Conservation (phyloP, 1,284 basidiomycete species). For the Pisolithus thermaeus region DNA sequence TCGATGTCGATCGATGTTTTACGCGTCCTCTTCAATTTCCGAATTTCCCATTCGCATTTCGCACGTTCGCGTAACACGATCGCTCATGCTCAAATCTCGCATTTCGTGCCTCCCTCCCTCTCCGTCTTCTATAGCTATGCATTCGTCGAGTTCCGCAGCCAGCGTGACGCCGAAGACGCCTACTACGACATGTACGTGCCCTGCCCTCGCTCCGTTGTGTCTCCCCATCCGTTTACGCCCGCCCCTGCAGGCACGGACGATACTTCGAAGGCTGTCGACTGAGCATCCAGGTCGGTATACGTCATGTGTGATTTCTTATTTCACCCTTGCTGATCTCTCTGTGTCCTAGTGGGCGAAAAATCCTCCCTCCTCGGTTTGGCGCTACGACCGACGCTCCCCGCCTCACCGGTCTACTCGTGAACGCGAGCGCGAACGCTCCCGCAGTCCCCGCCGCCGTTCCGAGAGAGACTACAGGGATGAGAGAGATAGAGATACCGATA, state of each 20-base stretch:
- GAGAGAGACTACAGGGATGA: conserved; percentile 36
- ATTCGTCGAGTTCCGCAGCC: conserved; percentile 84
- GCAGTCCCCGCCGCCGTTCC: conserved; percentile 37
- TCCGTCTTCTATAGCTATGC: conserved; percentile 64
- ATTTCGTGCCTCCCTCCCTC: conserved; percentile 33
- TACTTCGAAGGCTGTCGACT: conserved; percentile 77
- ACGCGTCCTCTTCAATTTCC: conserved; percentile 19
- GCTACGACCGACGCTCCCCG: conserved; percentile 63
- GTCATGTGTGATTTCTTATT: neutral
- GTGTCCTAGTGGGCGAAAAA: conserved; percentile 79
- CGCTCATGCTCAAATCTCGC: conserved; percentile 57
- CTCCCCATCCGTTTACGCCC: conserved; percentile 6
- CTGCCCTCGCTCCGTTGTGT: neutral
- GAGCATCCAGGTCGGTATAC: conserved; percentile 64
- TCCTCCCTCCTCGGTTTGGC: conserved; percentile 83
- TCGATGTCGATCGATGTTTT: conserved; percentile 28
- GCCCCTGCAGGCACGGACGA: conserved; percentile 68
- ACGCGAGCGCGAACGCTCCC: conserved; percentile 39
- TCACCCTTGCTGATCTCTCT: conserved; percentile 1
- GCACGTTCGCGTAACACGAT: conserved; percentile 30
- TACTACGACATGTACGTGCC: conserved; percentile 81
- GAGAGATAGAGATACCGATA: conserved; percentile 28
- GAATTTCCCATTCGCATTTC: conserved; percentile 5
- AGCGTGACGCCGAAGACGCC: conserved; percentile 82
- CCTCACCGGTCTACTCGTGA: conserved; percentile 39